phyloP scores from a whole-genome alignment of 331 rosid species.

The Malus hybrid region DNA sequence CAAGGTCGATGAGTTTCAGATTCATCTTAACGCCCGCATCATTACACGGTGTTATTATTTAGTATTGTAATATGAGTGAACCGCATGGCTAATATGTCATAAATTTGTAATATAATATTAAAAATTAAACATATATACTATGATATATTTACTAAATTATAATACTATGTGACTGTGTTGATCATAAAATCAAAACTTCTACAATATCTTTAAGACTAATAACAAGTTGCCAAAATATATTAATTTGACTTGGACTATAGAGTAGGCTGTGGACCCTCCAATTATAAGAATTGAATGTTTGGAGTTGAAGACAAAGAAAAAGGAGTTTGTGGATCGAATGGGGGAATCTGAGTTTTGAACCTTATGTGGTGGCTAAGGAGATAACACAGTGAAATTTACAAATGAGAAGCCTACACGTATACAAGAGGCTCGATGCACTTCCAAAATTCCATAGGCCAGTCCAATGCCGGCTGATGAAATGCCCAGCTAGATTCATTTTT shows the following conservation, averaged over 20 bases:
- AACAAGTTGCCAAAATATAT: neutral
- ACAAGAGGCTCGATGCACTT: too few relatives aligned
- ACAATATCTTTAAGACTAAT: too few relatives aligned
- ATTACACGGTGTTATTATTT: too few relatives aligned
- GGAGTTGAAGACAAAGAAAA: neutral
- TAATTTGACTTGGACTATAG: too few relatives aligned
- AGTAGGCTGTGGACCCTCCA: neutral
- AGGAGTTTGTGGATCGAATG: neutral
- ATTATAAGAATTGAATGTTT: neutral
- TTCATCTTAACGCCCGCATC: neutral
- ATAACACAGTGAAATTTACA: neutral
- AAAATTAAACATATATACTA: too few relatives aligned
- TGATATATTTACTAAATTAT: too few relatives aligned
- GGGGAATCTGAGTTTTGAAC: neutral
- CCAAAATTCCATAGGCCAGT: neutral
- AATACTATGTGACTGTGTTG: too few relatives aligned
- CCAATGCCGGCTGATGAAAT: neutral
- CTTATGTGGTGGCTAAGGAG: neutral
- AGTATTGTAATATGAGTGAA: too few relatives aligned
- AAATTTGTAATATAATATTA: too few relatives aligned
- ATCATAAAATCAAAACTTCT: too few relatives aligned
- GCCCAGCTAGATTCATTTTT: too few relatives aligned
- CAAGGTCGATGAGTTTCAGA: too few relatives aligned
- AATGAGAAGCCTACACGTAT: neutral
- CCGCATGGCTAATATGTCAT: accelerated